Evolutionary conservation across 768 basidiomycete species (phyloP), one percentile per base, ranked within the genome.

Genomic region (Trametes maxima): DNA sequence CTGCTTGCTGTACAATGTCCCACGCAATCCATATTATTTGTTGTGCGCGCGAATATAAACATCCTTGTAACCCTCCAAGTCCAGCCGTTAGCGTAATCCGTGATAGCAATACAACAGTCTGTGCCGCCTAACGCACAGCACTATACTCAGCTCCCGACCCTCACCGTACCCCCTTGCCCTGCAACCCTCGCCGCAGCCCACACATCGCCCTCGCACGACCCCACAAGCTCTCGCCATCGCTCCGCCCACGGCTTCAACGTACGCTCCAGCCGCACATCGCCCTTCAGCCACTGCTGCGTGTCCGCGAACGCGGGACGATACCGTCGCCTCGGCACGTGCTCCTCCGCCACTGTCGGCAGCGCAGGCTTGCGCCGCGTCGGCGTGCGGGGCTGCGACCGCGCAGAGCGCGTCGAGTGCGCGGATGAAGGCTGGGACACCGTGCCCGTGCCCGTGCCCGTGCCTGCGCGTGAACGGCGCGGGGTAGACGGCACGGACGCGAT

Each of bases 281-380:
- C 59, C 48, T 56, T 60, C 28, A 65, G 47, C 72, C 72, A 73
- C 54, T 73, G 72, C 36, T 63, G 56, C 47, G 67, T 65, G 40
- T 69, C 65, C 16, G 69, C 61, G 54, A 71, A 66, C 3, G 67
- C 59, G 0, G 69, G 70, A 2, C 68, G 56, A 43, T 62, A 65
- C 39, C 70, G 59, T n/a, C 66, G 47, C 16, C 60, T 59, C n/a
- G 37, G 48, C 43, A 24, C 40, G 5, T 40, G 48, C 42, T 65
- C 66, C 36, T 68, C 67, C 17, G 21, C 48, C 28, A 62, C 60
- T 16, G 59, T 64, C 17, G 46, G 42, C 24, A 56, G 42, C 16
- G 36, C 33, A 1, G 36, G 37, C 19, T 51, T 51, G 3, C 49
- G 59, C 47, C 33, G 13, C 12, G 53, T 48, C 8, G 65, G 64